A percentile compares a stretch with the other conserved stretches of the same genome.
These are phyloP conservation scores for Myxozyma nipponensis DNA, from an alignment of 805 yeast species.

Conservation along the genomic window DNA sequence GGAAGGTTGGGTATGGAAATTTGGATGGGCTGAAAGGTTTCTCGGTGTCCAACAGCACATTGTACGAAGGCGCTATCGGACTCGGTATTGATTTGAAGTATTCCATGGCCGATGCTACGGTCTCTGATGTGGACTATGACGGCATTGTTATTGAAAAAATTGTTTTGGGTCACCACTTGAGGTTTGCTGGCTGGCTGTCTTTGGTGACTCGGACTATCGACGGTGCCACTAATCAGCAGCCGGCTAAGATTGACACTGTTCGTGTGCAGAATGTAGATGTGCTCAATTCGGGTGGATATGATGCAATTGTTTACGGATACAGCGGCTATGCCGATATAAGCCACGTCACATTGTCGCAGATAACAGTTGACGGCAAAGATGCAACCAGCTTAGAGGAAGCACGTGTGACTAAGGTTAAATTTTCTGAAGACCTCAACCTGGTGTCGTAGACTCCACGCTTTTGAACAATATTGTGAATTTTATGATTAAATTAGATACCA, in stretches of 20 bases:
- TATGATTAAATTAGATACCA: no score
- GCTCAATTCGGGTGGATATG: constrained; percentile 9
- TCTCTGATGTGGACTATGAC: constrained; percentile 1
- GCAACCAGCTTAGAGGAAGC: not conserved
- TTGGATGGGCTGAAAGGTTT: constrained; percentile 2
- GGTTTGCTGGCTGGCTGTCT: constrained; percentile 14
- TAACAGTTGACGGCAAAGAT: not conserved
- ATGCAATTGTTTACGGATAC: constrained; percentile 13
- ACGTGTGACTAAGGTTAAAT: not conserved
- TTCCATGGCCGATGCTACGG: not conserved
- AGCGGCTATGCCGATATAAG: not conserved
- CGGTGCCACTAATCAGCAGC: not conserved
- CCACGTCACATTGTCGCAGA: not conserved
- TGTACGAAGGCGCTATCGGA: constrained; percentile 16
- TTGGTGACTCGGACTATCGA: constrained; percentile 5
- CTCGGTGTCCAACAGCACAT: constrained; percentile 5
- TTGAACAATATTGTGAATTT: no score
- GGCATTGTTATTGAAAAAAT: constrained; percentile 8
- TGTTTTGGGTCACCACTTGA: constrained; percentile 8
- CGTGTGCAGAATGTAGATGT: constrained; percentile 5
- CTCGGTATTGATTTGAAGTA: constrained; percentile 13
- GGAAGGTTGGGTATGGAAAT: constrained; percentile 19
- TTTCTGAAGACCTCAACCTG: no score
- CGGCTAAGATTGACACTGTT: constrained; percentile 4
- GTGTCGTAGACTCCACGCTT: no score